Base-by-base conservation (phyloP, 2,329 filamentous ascomycete genomes). In the Pseudogymnoascus sp. region DNA sequence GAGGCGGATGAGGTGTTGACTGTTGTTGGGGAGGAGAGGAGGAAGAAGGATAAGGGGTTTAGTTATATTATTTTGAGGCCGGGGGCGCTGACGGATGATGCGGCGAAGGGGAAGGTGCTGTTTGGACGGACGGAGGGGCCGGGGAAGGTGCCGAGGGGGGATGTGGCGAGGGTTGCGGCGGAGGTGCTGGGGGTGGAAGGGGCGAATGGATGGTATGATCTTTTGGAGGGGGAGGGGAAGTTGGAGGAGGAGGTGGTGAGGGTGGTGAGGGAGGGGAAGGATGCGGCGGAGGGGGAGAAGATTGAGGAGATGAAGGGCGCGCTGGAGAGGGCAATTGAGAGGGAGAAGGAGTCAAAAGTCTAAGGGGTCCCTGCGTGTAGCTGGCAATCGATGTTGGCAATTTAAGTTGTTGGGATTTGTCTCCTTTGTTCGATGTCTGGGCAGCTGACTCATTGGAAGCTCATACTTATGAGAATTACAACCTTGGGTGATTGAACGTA, bases 121-220 rank as follows among this genome's bases (percentile, higher is more conserved):
- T 70, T 80, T 7, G 79, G 79, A 1, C 77, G 74, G 67, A 76
- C 77, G 14, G 71, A 71, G 65, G 67, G 75, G 44, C 71, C 64
- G 29, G 71, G 68, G 0, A 71, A 53, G 29, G 74, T 82, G 56
- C 81, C 81, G 64, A 78, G 87, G 6, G 83, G 80, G 62, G 80
- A 82, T 68, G 86, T 89, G 8, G 87, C 87, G 6, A 74, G 78
- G 63, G 78, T 85, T 2, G 80, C 83, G 1, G 82, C 82, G 8
- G 75, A 80, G 67, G 75, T 87, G 65, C 76, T 89, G 60, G 73
- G 74, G 68, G 73, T 71, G 59, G 67, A 75, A 13, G 82, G 80
- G 1, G 73, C 73, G 0, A 77, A 78, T 1, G 76, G 76, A 5
- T 86, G 83, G 82, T 66, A 85, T 31, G 84, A 86, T 69, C 73